phyloP scores from a whole-genome alignment of 306 rosid species.

The Dryas drummondii region DNA sequence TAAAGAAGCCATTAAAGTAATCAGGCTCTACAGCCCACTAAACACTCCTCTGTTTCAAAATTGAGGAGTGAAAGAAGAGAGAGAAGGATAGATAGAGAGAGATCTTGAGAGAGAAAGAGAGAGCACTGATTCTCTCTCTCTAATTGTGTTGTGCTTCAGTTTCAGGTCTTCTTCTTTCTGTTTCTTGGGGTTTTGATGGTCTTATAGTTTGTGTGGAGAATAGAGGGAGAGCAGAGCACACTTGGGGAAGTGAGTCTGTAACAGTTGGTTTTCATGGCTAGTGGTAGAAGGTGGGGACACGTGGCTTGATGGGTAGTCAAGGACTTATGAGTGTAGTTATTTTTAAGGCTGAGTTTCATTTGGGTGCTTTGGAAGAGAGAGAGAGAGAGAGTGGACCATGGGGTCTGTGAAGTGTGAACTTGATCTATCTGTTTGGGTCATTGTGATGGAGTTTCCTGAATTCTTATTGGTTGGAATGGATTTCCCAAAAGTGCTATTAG shows the following conservation, averaged over 20 bases:
- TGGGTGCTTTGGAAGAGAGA: constrained; percentile 16
- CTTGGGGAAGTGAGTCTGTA: constrained; percentile 1
- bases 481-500: constrained; percentile 35
- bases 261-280: constrained; percentile 31
- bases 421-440: constrained; percentile 39
- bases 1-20: constrained; percentile 69
- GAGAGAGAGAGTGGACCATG: not conserved
- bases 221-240: constrained; percentile 6
- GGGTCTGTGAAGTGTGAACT: not conserved
- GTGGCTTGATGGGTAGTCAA: constrained; percentile 42
- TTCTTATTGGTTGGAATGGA: constrained; percentile 70
- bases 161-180: constrained; percentile 1
- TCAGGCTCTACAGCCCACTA: constrained; percentile 14
- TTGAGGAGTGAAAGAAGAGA: constrained; percentile 18
- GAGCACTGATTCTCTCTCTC: not conserved
- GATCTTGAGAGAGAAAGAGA: not conserved
- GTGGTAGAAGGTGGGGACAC: constrained; percentile 56
- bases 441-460: constrained; percentile 56
- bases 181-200: not conserved
- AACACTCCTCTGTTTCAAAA: constrained; percentile 24
- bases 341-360: constrained; percentile 40
- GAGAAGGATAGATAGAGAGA: not conserved
- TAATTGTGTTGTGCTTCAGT: not conserved
- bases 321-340: constrained; percentile 1
- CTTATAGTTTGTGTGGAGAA: constrained; percentile 32